These are phyloP conservation scores for Komagataella mondaviorum DNA, from an alignment of 805 yeast genomes.

Conservation along the genomic window DNA sequence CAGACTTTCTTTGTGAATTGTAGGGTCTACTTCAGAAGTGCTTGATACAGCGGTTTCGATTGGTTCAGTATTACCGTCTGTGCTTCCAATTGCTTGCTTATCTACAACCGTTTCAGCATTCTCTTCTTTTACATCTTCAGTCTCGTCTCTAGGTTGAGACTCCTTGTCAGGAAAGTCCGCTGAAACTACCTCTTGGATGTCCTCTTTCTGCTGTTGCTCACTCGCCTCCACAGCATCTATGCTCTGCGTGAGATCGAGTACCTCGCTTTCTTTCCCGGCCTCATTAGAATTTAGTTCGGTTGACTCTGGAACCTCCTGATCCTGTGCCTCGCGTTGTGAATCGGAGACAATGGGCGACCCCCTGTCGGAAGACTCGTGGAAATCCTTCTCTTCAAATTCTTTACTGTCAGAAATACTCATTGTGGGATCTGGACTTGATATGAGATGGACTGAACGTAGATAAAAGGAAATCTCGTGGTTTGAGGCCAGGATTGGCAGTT, in stretches of 20 bases:
- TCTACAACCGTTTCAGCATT: neutral
- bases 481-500: neutral
- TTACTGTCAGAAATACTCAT: neutral
- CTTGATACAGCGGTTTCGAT: neutral
- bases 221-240: neutral
- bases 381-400: neutral
- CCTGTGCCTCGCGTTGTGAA: neutral
- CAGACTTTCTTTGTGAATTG: constrained; percentile 1
- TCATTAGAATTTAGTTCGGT: neutral
- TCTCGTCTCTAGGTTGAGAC: neutral
- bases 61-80: constrained; percentile 1
- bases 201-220: neutral
- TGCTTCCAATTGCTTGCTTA: constrained; percentile 2
- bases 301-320: neutral
- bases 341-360: neutral
- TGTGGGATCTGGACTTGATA: neutral
- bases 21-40: neutral
- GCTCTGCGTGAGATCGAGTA: neutral
- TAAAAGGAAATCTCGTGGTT: neutral
- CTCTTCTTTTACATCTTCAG: neutral
- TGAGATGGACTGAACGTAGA: neutral
- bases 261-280: neutral
- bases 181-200: neutral
- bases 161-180: constrained; percentile 1
- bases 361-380: neutral